phyloP scores from a whole-genome alignment of 306 rosid species.

The Oxytropis ochrocephala region DNA sequence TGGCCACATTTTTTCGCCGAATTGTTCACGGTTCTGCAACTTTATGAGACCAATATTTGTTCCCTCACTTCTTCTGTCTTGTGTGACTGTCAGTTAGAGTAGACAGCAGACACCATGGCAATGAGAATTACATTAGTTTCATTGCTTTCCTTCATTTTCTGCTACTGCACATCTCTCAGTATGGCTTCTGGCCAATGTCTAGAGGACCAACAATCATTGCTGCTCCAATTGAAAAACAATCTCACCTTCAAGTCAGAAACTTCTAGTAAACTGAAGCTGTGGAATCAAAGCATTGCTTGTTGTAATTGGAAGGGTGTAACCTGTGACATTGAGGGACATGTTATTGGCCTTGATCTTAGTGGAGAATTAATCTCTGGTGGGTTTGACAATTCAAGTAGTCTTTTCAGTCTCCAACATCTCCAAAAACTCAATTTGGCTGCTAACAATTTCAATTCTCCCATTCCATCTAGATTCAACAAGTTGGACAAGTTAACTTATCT shows the following conservation, averaged over 20 bases:
- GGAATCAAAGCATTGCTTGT: slow-evolving; percentile 11
- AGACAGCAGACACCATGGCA: neutral
- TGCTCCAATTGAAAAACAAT: neutral
- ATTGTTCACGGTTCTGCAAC: slow-evolving; percentile 18
- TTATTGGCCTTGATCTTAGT: slow-evolving; percentile 8
- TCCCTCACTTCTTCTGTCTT: neutral
- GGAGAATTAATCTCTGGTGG: neutral
- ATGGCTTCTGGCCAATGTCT: neutral
- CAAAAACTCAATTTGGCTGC: neutral
- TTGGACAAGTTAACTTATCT: slow-evolving; percentile 3
- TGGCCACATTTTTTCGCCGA: no score
- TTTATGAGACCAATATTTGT: neutral
- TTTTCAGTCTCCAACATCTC: slow-evolving; percentile 3
- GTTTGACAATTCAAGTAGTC: neutral
- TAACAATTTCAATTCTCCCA: neutral
- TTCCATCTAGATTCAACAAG: slow-evolving; percentile 14
- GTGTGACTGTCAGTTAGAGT: neutral
- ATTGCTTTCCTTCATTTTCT: neutral
- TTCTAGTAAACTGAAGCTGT: slow-evolving; percentile 11
- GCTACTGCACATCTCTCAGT: neutral
- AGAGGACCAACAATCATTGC: neutral
- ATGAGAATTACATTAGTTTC: neutral
- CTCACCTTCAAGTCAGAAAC: neutral
- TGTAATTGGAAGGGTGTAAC: slow-evolving; percentile 45
- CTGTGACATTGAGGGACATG: slow-evolving; percentile 20